Conservation (phyloP, 352 stramenopile species). For the Lagenidium sp. region DNA sequence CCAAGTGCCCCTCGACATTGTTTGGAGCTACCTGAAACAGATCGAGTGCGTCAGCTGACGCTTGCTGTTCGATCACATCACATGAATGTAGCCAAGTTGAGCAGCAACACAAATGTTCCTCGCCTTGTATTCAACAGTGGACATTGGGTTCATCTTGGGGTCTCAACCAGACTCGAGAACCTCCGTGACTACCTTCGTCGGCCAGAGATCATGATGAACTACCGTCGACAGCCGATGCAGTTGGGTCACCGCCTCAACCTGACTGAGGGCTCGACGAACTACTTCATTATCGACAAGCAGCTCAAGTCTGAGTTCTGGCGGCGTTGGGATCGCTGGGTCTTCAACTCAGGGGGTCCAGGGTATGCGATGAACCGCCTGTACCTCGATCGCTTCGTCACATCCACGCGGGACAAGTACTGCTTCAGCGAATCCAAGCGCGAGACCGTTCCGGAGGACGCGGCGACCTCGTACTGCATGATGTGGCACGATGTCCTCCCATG, state of each 20-base stretch:
- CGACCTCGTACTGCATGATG: conserved; percentile 77
- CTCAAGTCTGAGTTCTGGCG: no score
- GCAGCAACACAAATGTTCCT: no score
- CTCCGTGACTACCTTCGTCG: conserved; percentile 37
- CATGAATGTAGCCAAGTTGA: no score
- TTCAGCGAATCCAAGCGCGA: no score
- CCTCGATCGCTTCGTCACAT: conserved; percentile 46
- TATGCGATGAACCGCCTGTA: conserved; percentile 70
- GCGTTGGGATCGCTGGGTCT: conserved; percentile 67
- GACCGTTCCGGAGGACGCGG: conserved; percentile 61
- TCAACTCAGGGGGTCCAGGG: conserved; percentile 62
- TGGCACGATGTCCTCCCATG: conserved; percentile 54
- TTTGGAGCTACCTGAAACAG: no score
- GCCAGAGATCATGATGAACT: conserved; percentile 49
- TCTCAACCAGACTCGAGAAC: no score
- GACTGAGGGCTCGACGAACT: conserved; percentile 34
- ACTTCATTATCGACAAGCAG: conserved; percentile 38
- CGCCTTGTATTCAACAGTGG: no score
- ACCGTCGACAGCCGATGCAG: conserved; percentile 46
- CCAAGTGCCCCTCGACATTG: no score
- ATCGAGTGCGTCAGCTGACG: no score
- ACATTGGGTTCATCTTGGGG: no score
- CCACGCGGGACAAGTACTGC: conserved; percentile 37
- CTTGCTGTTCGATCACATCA: no score
- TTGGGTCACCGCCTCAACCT: conserved; percentile 70